A percentile compares a stretch with the other conserved stretches of the same genome.
These are phyloP conservation scores for Aspergillus candidus DNA, from an alignment of 2,329 filamentous ascomycete species.

Conservation along the genomic window DNA sequence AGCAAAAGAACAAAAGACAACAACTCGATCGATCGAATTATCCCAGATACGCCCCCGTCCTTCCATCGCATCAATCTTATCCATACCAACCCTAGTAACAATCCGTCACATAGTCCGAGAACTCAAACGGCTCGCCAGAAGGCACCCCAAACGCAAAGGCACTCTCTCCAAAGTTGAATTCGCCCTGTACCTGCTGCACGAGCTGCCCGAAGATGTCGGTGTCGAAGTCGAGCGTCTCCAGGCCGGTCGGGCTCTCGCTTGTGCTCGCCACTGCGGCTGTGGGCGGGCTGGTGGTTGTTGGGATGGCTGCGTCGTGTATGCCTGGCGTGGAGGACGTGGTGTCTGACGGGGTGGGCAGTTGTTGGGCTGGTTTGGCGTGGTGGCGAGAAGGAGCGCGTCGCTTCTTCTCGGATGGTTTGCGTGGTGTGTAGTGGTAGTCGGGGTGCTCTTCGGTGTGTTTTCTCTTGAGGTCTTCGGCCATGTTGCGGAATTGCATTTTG, in stretches of 20 bases:
- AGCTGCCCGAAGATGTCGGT: slow-evolving; percentile 13
- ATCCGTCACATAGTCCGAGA: slow-evolving; percentile 15
- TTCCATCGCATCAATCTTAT: too few species aligned
- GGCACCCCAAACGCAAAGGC: slow-evolving; percentile 1
- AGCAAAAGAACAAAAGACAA: too few species aligned
- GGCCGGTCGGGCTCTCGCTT: neutral
- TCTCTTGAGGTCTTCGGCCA: slow-evolving; percentile 35
- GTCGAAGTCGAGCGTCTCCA: slow-evolving; percentile 11
- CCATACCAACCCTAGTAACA: slow-evolving; percentile 7
- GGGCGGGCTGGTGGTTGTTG: too few species aligned
- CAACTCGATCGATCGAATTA: too few species aligned
- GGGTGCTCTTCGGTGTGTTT: slow-evolving; percentile 38
- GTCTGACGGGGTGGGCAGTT: neutral
- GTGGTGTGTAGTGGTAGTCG: slow-evolving; percentile 43
- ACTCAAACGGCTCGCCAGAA: slow-evolving; percentile 14
- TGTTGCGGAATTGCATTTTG: slow-evolving; percentile 32
- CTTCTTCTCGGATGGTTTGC: slow-evolving; percentile 43
- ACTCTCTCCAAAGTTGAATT: slow-evolving; percentile 1
- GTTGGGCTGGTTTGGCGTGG: slow-evolving; percentile 5
- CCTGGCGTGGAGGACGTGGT: slow-evolving; percentile 6
- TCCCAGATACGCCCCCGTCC: too few species aligned
- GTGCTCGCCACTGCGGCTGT: too few species aligned
- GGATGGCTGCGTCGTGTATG: neutral
- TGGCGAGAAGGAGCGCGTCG: slow-evolving; percentile 36
- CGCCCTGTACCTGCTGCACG: slow-evolving; percentile 14